phyloP scores from a whole-genome alignment of 345 rosid genomes.

The Limnanthes douglasii region DNA sequence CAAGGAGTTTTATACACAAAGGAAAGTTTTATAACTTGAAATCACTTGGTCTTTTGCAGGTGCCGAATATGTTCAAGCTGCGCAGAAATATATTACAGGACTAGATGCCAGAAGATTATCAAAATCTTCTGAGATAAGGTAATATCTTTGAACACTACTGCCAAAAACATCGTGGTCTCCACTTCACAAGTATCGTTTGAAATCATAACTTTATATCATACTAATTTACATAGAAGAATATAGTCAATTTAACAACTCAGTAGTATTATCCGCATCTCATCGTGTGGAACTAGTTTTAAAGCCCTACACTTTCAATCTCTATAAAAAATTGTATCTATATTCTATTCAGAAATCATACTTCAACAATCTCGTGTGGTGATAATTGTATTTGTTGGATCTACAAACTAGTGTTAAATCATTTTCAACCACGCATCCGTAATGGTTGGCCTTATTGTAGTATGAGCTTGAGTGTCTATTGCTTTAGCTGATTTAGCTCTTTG shows the following conservation, averaged over 20 bases:
- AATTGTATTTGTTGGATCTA: not conserved
- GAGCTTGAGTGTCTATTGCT: not conserved
- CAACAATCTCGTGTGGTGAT: not conserved
- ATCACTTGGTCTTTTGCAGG: constrained; percentile 24
- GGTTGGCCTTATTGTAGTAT: not conserved
- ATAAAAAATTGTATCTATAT: not conserved
- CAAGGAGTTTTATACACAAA: too few species aligned
- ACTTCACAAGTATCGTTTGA: too few species aligned
- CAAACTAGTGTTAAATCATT: not conserved
- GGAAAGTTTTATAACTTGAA: not conserved
- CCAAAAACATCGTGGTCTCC: too few species aligned
- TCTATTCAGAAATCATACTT: not conserved
- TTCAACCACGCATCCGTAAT: not conserved
- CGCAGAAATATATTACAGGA: constrained; percentile 91
- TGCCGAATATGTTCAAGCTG: constrained; percentile 57
- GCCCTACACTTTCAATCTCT: constrained; percentile 1
- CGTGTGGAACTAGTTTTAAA: too few species aligned
- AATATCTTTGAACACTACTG: too few species aligned
- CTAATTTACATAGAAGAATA: not conserved
- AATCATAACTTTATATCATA: constrained; percentile 1
- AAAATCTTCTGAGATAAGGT: constrained; percentile 70
- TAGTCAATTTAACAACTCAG: not conserved
- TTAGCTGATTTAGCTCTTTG: not conserved
- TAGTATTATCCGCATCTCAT: too few species aligned
- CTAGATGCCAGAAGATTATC: constrained; percentile 89